Conservation (phyloP, 2,329 filamentous ascomycete genomes). For the Aspergillus transmontanensis region DNA sequence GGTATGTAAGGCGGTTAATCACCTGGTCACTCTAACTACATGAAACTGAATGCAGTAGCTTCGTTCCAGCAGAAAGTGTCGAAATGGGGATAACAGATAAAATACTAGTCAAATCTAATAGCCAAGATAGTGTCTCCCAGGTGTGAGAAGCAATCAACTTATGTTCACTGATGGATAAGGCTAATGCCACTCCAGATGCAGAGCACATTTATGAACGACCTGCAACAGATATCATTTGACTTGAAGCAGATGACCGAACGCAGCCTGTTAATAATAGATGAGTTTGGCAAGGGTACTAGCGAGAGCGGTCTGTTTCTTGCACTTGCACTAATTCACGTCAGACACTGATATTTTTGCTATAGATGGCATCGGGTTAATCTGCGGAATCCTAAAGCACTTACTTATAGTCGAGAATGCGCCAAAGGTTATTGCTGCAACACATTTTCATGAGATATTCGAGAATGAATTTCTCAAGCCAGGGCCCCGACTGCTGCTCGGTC, state of each 20-base stretch:
- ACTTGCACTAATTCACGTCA: neutral
- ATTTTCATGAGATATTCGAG: conserved; percentile 63
- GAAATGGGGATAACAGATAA: conserved; percentile 87
- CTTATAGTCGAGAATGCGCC: conserved; percentile 53
- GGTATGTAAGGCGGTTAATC: conserved; percentile 31
- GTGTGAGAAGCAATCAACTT: conserved; percentile 25
- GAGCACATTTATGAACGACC: conserved; percentile 75
- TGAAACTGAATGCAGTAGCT: conserved; percentile 55
- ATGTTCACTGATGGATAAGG: neutral
- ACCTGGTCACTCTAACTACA: neutral
- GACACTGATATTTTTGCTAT: conserved; percentile 3
- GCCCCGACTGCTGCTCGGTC: conserved; percentile 54
- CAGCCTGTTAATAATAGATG: conserved; percentile 87
- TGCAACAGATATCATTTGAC: conserved; percentile 82
- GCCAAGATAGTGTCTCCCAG: conserved; percentile 67
- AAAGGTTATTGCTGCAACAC: conserved; percentile 64
- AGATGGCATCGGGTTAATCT: conserved; percentile 67
- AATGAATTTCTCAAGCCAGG: conserved; percentile 53
- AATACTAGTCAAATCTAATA: conserved; percentile 83
- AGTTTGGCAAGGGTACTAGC: conserved; percentile 77
- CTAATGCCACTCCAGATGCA: conserved; percentile 47
- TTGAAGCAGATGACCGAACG: conserved; percentile 72
- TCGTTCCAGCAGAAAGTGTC: conserved; percentile 78
- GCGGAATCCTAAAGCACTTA: conserved; percentile 62
- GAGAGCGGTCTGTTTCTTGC: conserved; percentile 46